Conservation (phyloP, 2,329 filamentous ascomycete species). For the Ophiocordyceps camponoti-rufipedis region DNA sequence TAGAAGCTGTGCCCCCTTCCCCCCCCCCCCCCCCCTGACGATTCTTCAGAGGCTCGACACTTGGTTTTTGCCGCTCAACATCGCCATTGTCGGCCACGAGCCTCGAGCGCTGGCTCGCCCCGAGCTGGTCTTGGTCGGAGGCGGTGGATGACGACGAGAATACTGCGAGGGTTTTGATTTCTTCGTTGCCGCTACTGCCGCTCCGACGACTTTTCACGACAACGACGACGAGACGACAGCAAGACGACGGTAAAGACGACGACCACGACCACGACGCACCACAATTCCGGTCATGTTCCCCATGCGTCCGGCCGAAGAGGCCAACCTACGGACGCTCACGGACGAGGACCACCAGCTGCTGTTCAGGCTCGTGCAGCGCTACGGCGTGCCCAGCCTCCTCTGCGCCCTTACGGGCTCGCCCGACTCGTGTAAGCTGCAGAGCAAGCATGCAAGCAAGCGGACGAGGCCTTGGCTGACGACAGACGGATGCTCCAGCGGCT, state of each 20-base stretch:
- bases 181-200: too few relatives aligned
- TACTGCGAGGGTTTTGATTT: too few relatives aligned
- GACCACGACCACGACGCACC: background rate
- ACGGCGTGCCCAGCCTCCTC: constrained; percentile 18
- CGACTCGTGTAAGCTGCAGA: constrained; percentile 15
- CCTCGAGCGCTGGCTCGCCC: background rate
- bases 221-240: too few relatives aligned
- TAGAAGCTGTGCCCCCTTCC: constrained; percentile 1
- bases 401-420: constrained; percentile 17
- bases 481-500: constrained; percentile 11
- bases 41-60: background rate
- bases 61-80: background rate
- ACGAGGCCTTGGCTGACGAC: background rate
- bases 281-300: constrained; percentile 12
- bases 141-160: background rate
- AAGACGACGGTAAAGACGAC: background rate
- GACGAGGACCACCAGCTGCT: constrained; percentile 21
- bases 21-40: constrained; percentile 2
- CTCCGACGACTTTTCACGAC: background rate
- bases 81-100: background rate
- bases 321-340: constrained; percentile 15
- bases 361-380: constrained; percentile 17
- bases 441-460: too few relatives aligned
- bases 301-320: constrained; percentile 15
- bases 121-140: background rate